Evolutionary conservation across 2,329 filamentous ascomycete genomes (phyloP), one percentile per base, ranked within the genome.

Genomic region (Ceratocystis alfenasii): DNA sequence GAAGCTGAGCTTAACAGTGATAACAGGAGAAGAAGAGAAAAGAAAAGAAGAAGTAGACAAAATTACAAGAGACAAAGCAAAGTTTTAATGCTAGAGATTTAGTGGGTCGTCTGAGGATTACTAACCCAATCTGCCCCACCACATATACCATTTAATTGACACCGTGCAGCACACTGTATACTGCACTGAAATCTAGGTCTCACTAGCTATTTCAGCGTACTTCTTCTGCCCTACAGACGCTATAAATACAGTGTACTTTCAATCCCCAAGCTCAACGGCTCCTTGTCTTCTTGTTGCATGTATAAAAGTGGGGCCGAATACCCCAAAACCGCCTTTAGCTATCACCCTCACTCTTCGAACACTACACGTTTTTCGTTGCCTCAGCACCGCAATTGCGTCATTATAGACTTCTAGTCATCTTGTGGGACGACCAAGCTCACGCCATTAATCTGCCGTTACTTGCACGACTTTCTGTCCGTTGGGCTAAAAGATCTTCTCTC

Each of bases 21-120:
- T 64, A 69, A 65, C 66, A 45, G 66, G 25, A 67, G 62, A 53
- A 64, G 69, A 63, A 57, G 53, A 61, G 67, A 53, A n/a, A 61
- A 63, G 67, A 46, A 62, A 68, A 67, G 65, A 67, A 68, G 69
- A 69, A 67, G 65, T 63, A 48, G 63, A 61, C 66, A 53, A 50
- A 22, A n/a, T 10, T 22, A 36, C n/a, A 53, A 25, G 20, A 59
- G 44, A 60, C 50, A 17, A 46, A 15, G 48, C 48, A 46, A 65
- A 65, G 63, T 67, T 67, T 67, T 67, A 64, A 67, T 36, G 48
- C 55, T 36, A 33, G 55, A 15, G 63, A 59, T 67, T 67, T 44
- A 67, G 66, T 67, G 66, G 66, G 63, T 33, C 66, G 59, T 22
- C 5, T n/a, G 20, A 20, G 10, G 62, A 53, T 63, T 53, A 63